A percentile compares a stretch with the other conserved stretches of the same genome.
phyloP scores from a whole-genome alignment of 73 alveolate genomes.

The Tetrahymena malaccensis region DNA sequence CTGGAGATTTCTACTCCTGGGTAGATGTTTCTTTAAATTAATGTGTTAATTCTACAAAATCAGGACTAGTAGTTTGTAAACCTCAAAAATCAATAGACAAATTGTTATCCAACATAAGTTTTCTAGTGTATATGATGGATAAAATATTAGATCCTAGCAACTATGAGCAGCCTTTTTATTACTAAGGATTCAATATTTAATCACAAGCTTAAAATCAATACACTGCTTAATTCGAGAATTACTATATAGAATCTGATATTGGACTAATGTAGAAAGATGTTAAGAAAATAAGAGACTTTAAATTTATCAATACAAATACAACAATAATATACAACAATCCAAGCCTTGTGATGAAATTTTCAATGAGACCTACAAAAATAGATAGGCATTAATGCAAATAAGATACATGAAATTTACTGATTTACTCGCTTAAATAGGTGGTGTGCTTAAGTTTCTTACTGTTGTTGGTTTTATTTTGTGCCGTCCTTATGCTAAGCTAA shows the following conservation, averaged over 20 bases:
- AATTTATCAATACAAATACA: no score
- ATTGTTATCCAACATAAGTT: no score
- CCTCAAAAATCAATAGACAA: neutral
- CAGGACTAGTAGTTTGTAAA: neutral
- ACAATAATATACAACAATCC: neutral
- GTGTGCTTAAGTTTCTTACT: neutral
- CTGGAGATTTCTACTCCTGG: neutral
- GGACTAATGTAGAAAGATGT: neutral
- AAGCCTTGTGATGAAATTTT: no score
- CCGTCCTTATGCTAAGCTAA: neutral
- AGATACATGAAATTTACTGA: neutral
- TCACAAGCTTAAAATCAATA: neutral
- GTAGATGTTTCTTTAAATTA: neutral
- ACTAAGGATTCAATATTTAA: neutral
- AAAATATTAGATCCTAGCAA: neutral
- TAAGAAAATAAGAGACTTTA: neutral
- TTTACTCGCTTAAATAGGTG: no score
- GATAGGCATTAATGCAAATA: no score
- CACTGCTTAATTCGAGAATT: neutral
- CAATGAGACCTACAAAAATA: neutral
- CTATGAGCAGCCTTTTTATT: neutral
- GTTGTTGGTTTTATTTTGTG: neutral
- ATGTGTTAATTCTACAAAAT: neutral
- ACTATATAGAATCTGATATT: neutral
- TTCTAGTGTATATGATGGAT: neutral